Percentiles rank a stretch among this genome's conserved stretches.
Evolutionary conservation across 2,329 filamentous ascomycete genomes (phyloP).

Genomic region (Hymenotorrendiella dingleyae): DNA sequence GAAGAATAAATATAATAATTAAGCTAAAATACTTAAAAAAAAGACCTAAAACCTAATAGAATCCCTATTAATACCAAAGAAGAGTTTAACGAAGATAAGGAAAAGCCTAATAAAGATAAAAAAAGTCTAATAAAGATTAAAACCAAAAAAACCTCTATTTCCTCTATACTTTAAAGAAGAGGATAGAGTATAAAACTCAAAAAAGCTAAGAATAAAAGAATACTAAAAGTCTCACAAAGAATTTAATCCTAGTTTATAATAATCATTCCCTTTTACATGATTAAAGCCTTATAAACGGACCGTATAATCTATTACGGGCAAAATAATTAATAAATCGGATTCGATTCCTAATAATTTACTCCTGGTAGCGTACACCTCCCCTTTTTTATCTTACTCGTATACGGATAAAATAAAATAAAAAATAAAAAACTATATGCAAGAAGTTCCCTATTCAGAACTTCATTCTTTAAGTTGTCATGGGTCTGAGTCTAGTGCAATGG

Average conservation of each 20-base stretch:
- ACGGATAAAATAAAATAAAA: background rate
- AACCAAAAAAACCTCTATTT: too few relatives aligned
- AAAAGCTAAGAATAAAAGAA: background rate
- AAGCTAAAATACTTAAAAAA: background rate
- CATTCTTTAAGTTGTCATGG: too few relatives aligned
- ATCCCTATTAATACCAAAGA: background rate
- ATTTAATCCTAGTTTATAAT: background rate
- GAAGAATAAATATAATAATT: background rate
- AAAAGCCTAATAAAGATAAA: background rate
- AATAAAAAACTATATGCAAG: background rate
- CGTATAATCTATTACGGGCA: too few relatives aligned
- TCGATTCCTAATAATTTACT: background rate
- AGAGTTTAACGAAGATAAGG: background rate
- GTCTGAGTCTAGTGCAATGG: too few relatives aligned
- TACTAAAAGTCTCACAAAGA: background rate
- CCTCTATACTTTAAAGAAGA: too few relatives aligned
- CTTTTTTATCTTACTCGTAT: background rate
- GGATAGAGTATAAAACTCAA: background rate
- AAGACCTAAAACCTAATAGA: background rate
- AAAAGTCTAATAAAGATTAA: background rate
- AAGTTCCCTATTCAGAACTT: too few relatives aligned
- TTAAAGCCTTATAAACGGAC: background rate
- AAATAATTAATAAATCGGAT: too few relatives aligned
- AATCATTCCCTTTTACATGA: background rate
- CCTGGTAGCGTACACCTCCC: background rate